A percentile compares a stretch with the other conserved stretches of the same genome.
Conservation (phyloP, 2,329 filamentous ascomycete species). For the Allantophomopsis lycopodina region DNA sequence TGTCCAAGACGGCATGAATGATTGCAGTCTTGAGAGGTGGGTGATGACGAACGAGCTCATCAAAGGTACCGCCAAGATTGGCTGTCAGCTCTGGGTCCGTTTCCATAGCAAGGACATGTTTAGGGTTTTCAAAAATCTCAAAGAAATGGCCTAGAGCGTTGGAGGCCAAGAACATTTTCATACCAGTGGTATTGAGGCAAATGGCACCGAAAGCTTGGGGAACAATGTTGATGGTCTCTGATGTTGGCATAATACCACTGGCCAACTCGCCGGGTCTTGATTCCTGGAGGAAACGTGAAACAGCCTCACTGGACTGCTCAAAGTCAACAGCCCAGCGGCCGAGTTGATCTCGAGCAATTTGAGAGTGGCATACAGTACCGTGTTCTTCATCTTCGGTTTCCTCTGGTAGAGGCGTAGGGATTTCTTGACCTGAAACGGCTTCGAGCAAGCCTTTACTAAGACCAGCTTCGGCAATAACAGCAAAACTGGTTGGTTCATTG, state of each 20-base stretch:
- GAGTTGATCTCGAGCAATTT: constrained; percentile 22
- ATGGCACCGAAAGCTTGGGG: constrained; percentile 87
- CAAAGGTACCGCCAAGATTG: constrained; percentile 71
- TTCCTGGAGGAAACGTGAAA: constrained; percentile 31
- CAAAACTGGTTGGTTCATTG: constrained; percentile 95
- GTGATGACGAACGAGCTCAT: constrained; percentile 90
- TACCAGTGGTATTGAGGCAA: constrained; percentile 75
- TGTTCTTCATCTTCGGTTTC: constrained; percentile 14
- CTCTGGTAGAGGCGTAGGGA: constrained; percentile 17
- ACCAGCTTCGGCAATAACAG: constrained; percentile 87
- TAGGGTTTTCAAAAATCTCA: constrained; percentile 89
- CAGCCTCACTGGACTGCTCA: constrained; percentile 23
- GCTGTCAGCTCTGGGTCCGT: constrained; percentile 58
- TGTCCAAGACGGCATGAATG: constrained; percentile 72
- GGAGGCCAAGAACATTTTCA: constrained; percentile 77
- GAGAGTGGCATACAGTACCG: not conserved
- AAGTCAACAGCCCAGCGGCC: constrained; percentile 20
- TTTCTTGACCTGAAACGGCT: constrained; percentile 49
- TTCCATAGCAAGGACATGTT: constrained; percentile 76
- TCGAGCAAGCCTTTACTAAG: constrained; percentile 78
- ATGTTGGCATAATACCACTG: constrained; percentile 68
- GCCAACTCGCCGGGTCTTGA: constrained; percentile 35
- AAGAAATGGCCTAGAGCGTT: constrained; percentile 76
- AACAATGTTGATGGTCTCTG: constrained; percentile 77
- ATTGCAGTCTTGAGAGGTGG: constrained; percentile 70